phyloP scores from a whole-genome alignment of 2,329 filamentous ascomycete genomes.

The Amphichorda felina region DNA sequence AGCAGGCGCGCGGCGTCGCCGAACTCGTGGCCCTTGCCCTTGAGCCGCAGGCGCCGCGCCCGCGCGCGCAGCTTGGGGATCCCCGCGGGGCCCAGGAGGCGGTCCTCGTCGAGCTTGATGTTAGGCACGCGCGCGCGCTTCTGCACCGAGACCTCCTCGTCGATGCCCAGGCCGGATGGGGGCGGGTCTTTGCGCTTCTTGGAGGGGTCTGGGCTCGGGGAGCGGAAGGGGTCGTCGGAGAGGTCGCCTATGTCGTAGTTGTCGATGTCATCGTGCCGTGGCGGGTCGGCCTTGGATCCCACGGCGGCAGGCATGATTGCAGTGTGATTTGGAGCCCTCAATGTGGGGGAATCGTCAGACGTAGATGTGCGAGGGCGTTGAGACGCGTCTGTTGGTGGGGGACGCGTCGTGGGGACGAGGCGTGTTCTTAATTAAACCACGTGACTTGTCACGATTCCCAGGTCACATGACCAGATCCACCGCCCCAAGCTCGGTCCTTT shows the following conservation, averaged over 20 bases:
- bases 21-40: constrained; percentile 93
- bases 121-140: constrained; percentile 61
- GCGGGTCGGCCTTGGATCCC: neutral
- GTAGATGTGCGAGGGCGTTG: too few species aligned
- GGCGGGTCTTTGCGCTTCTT: constrained; percentile 35
- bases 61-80: constrained; percentile 70
- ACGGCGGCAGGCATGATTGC: constrained; percentile 1
- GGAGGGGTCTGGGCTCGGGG: constrained; percentile 27
- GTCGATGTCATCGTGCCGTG: constrained; percentile 52
- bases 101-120: constrained; percentile 77
- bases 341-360: too few species aligned
- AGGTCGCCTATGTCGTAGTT: constrained; percentile 59
- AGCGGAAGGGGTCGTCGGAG: constrained; percentile 33
- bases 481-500: neutral
- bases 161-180: constrained; percentile 57
- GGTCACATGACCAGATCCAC: constrained; percentile 2
- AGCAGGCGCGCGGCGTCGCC: constrained; percentile 72
- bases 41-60: constrained; percentile 57
- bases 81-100: constrained; percentile 72
- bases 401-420: constrained; percentile 3
- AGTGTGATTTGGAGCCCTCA: neutral
- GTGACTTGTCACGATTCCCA: constrained; percentile 1
- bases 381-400: constrained; percentile 4
- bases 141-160: constrained; percentile 72
- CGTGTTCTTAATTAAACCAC: constrained; percentile 1